Evolutionary conservation across 768 basidiomycete species (phyloP).

Genomic region (Mycena galericulata): DNA sequence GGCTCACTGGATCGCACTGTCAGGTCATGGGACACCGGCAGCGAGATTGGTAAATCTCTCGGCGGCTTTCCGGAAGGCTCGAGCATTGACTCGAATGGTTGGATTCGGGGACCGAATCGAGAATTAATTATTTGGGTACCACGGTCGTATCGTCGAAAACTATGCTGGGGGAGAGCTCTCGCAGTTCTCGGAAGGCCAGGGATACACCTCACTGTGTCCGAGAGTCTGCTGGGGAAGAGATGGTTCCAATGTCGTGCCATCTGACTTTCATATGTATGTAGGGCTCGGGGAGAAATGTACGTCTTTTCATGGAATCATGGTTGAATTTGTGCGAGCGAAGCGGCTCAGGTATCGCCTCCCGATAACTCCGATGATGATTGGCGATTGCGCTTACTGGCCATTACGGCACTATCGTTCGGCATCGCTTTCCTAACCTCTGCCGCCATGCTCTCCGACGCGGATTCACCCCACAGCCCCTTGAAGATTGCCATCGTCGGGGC

Average conservation of each 20-base stretch:
- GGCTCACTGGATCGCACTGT: constrained; percentile 32
- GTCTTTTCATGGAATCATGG: too few relatives aligned
- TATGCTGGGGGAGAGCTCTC: constrained; percentile 28
- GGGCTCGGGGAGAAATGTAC: too few relatives aligned
- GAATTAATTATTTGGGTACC: constrained; percentile 28
- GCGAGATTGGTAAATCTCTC: neutral
- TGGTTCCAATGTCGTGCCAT: constrained; percentile 18
- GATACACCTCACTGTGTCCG: neutral
- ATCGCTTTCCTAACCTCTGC: too few relatives aligned
- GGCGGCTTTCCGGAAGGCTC: constrained; percentile 25
- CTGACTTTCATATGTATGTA: too few relatives aligned
- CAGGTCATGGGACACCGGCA: constrained; percentile 20
- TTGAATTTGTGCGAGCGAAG: too few relatives aligned
- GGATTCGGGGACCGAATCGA: constrained; percentile 24
- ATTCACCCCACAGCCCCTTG: neutral
- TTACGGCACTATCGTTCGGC: neutral
- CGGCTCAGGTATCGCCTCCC: too few relatives aligned
- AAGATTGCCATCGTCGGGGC: neutral
- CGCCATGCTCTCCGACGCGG: neutral
- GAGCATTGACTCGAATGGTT: neutral
- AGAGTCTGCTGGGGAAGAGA: neutral
- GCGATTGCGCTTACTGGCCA: too few relatives aligned
- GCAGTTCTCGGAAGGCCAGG: constrained; percentile 29
- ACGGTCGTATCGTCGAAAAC: neutral
- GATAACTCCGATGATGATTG: too few relatives aligned